Evolutionary conservation across 495 filamentous ascomycete species (phyloP), one percentile per base, ranked within the genome.

Genomic region (Hypoxylon lenormandii): DNA sequence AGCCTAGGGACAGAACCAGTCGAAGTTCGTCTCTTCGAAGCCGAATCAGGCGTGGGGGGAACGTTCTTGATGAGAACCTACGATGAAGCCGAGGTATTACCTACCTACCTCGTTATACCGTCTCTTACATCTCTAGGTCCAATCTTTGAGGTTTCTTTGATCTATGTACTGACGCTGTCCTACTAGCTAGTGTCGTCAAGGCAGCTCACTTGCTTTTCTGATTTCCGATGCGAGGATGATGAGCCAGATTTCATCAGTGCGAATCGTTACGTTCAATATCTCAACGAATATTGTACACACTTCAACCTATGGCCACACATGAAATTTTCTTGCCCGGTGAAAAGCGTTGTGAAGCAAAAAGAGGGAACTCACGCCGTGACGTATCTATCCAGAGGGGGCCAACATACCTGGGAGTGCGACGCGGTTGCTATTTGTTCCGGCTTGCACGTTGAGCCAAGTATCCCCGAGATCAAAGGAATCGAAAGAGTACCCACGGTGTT

Each of bases 261-360:
- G 11, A 57, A 40, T 8, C 55, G 63, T 18, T 79, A 74, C 52
- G 56, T 72, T 19, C 48, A 73, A 26, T 79, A 78, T 33, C 74
- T 79, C 10, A 70, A 80, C 33, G 74, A 77, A 2, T 83, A 83
- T 60, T 72, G 69, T 42, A 77, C 70, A 6, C 60, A 76, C 22
- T 83, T 83, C 43, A 52, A 74, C 7, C 70, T 83, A 1, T 77
- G 75, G 77, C 67, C 73, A 0, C 59, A 78, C 48, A 82, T 83
- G 43, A 48, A 69, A 15, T 75, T 83, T 16, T 70, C 57, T 2
- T 77, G 77, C 1, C 16, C 6, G 5, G 73, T 79, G 0, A 65
- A 51, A 3, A 59, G 26, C 1, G 57, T 78, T 5, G 37, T 48
- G 45, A 60, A 54, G 18, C 36, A n/a, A 11, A 51, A 65, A 15